A percentile compares a stretch with the other conserved stretches of the same genome.
Conservation (phyloP, 2,329 filamentous ascomycete genomes). For the Colletotrichum incanum region DNA sequence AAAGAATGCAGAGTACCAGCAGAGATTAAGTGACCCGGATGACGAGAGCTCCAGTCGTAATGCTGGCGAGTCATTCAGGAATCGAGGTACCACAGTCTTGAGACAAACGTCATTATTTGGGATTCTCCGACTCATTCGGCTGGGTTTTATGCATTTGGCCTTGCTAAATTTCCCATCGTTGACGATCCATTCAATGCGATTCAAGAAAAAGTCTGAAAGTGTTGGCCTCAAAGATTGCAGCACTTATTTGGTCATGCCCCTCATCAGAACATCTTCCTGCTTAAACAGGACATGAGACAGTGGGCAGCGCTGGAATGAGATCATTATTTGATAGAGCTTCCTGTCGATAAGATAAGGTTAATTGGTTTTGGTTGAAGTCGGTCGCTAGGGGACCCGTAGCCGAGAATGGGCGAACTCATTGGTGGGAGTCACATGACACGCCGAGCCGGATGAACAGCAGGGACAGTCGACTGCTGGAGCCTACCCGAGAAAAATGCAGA, state of each 20-base stretch:
- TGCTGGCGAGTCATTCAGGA: conserved; percentile 16
- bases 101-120: conserved; percentile 29
- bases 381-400: background rate
- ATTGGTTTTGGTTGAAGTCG: conserved; percentile 1
- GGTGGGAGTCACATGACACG: conserved; percentile 15
- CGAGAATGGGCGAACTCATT: background rate
- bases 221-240: background rate
- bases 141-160: background rate
- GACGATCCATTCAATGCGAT: background rate
- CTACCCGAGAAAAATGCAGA: conserved; percentile 34
- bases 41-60: background rate
- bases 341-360: conserved; percentile 35
- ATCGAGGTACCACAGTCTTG: background rate
- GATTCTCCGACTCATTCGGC: background rate
- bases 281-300: background rate
- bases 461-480: conserved; percentile 18
- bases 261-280: background rate
- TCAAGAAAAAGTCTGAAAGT: background rate
- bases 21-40: background rate
- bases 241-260: background rate
- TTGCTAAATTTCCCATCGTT: background rate
- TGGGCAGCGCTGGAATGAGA: background rate
- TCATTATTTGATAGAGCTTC: background rate
- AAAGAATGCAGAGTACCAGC: too few species aligned
- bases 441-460: conserved; percentile 6